Evolutionary conservation across 2,329 filamentous ascomycete genomes (phyloP).

Genomic region (Aspergillus cejpii): DNA sequence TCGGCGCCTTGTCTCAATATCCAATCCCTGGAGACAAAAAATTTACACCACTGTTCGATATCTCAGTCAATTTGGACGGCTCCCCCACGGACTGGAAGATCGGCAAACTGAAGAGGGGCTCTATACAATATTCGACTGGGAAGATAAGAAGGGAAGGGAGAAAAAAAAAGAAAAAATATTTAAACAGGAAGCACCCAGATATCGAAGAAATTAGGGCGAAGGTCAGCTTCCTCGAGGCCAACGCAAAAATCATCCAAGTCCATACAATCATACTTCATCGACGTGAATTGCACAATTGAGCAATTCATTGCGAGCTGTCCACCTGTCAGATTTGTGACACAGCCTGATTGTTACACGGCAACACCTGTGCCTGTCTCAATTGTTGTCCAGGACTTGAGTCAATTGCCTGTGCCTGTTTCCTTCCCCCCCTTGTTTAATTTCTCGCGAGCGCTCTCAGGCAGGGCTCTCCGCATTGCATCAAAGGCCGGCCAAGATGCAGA

Average conservation of each 20-base stretch:
- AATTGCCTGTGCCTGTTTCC: slow-evolving; percentile 12
- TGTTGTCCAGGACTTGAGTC: slow-evolving; percentile 20
- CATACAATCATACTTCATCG: slow-evolving; percentile 7
- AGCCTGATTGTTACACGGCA: slow-evolving; percentile 18
- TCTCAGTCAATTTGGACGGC: slow-evolving; percentile 25
- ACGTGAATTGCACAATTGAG: slow-evolving; percentile 1
- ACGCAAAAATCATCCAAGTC: slow-evolving; percentile 3
- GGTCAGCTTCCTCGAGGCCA: slow-evolving; percentile 4
- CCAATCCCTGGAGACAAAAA: slow-evolving; percentile 12
- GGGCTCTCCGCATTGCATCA: slow-evolving; percentile 37
- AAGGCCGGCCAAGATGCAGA: slow-evolving; percentile 41
- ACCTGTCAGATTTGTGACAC: slow-evolving; percentile 1
- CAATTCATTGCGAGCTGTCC: not conserved
- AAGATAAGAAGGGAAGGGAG: slow-evolving; percentile 14
- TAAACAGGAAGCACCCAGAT: slow-evolving; percentile 11
- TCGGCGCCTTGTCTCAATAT: slow-evolving; percentile 2
- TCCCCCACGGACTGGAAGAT: slow-evolving; percentile 32
- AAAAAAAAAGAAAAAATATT: slow-evolving; percentile 17
- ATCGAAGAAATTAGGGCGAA: slow-evolving; percentile 13
- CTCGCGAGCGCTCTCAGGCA: slow-evolving; percentile 37
- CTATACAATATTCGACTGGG: slow-evolving; percentile 16
- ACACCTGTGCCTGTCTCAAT: slow-evolving; percentile 16
- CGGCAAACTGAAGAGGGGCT: slow-evolving; percentile 26
- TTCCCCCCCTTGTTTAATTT: slow-evolving; percentile 17
- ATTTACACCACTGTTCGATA: slow-evolving; percentile 12